Conservation (phyloP, 805 yeast species). For the Candida railenensis region DNA sequence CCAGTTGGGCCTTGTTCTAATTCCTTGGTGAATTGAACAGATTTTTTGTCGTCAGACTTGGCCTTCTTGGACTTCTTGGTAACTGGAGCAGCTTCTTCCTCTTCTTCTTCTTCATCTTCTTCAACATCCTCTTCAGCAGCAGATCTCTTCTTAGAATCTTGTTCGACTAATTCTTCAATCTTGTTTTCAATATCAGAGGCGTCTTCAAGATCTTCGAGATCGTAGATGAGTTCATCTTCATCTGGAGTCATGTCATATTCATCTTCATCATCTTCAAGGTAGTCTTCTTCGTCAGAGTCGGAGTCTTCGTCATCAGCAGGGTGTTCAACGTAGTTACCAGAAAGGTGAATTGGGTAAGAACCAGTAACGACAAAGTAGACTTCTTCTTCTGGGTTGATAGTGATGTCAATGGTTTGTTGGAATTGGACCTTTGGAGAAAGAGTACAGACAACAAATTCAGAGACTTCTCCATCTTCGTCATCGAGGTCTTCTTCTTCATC, state of each 20-base stretch:
- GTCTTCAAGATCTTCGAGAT: slow-evolving; percentile 63
- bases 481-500: slow-evolving; percentile 58
- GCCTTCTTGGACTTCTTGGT: slow-evolving; percentile 28
- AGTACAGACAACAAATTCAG: slow-evolving; percentile 85
- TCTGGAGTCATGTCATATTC: slow-evolving; percentile 74
- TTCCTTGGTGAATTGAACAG: slow-evolving; percentile 83
- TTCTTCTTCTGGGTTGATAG: slow-evolving; percentile 91
- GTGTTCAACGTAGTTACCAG: slow-evolving; percentile 95
- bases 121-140: slow-evolving; percentile 29
- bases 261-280: slow-evolving; percentile 47
- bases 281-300: slow-evolving; percentile 51
- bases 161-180: slow-evolving; percentile 65
- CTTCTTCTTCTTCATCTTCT: slow-evolving; percentile 21
- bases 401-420: slow-evolving; percentile 90
- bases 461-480: slow-evolving; percentile 71
- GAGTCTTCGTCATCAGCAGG: slow-evolving; percentile 78
- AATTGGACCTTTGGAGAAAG: slow-evolving; percentile 78
- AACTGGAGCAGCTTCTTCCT: slow-evolving; percentile 20
- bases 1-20: slow-evolving; percentile 94
- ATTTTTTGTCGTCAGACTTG: slow-evolving; percentile 55
- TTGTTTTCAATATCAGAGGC: slow-evolving; percentile 70
- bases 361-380: slow-evolving; percentile 94
- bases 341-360: slow-evolving; percentile 85
- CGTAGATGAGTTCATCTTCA: slow-evolving; percentile 65
- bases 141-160: slow-evolving; percentile 30